These are phyloP conservation scores for Plenodomus lindquistii DNA, from an alignment of 2,329 filamentous ascomycete species.

Conservation along the genomic window DNA sequence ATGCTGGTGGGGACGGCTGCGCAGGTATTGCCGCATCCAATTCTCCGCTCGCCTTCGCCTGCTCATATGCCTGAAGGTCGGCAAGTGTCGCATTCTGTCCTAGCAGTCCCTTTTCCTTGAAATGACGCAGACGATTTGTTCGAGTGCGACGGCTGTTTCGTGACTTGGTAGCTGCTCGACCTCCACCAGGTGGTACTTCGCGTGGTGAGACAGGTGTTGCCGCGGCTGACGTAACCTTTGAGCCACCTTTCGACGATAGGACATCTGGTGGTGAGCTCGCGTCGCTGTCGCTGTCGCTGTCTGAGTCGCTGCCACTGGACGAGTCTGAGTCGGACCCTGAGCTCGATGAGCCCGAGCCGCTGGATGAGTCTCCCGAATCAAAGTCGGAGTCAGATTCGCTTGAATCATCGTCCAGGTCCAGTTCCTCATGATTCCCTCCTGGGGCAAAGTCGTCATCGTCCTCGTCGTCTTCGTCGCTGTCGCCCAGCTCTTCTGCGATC, in stretches of 20 bases:
- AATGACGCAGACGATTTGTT: conserved; percentile 53
- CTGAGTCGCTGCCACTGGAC: conserved; percentile 42
- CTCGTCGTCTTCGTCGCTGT: conserved; percentile 26
- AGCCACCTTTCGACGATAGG: conserved; percentile 21
- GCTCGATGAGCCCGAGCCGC: conserved; percentile 28
- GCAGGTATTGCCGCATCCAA: not conserved
- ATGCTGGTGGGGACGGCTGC: conserved; percentile 9
- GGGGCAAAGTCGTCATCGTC: conserved; percentile 37
- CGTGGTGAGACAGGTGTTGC: not conserved
- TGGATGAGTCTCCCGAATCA: conserved; percentile 23
- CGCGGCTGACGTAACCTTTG: conserved; percentile 1
- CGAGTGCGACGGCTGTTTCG: conserved; percentile 61
- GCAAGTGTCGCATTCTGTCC: conserved; percentile 55
- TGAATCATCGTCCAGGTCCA: conserved; percentile 10
- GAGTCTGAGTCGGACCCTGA: conserved; percentile 15
- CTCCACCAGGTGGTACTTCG: conserved; percentile 52
- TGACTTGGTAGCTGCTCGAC: conserved; percentile 55
- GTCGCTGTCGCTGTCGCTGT: conserved; percentile 43
- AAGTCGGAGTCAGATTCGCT: conserved; percentile 16
- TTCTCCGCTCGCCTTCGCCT: conserved; percentile 21
- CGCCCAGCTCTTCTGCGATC: conserved; percentile 11
- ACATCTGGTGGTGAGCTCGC: conserved; percentile 34
- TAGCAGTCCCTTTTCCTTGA: conserved; percentile 60
- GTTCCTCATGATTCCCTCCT: conserved; percentile 16
- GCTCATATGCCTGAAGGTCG: conserved; percentile 55